phyloP scores from a whole-genome alignment of 2,329 filamentous ascomycete species.

The Colletotrichum limetticola region DNA sequence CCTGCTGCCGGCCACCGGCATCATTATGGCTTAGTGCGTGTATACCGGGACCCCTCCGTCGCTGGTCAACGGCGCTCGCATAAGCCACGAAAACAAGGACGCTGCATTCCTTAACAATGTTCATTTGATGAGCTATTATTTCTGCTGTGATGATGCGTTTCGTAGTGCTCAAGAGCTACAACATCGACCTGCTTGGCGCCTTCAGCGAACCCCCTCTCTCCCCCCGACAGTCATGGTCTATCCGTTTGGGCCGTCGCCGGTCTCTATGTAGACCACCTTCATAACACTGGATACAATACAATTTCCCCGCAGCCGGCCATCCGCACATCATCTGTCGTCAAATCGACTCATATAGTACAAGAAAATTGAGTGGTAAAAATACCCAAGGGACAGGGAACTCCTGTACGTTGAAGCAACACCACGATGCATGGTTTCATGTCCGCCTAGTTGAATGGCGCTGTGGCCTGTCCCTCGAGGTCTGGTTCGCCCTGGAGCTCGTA shows the following conservation, averaged over 20 bases:
- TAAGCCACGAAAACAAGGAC: not conserved
- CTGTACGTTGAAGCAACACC: constrained; percentile 17
- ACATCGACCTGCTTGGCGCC: constrained; percentile 3
- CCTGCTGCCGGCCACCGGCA: not conserved
- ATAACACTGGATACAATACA: constrained; percentile 30
- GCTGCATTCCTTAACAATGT: not conserved
- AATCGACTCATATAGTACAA: constrained; percentile 33
- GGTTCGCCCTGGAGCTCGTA: constrained; percentile 63
- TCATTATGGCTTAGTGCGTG: not conserved
- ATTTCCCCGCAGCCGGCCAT: constrained; percentile 14
- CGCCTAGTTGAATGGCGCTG: constrained; percentile 61
- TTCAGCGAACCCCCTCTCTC: not conserved
- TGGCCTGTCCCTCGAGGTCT: constrained; percentile 58
- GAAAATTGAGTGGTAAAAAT: constrained; percentile 9
- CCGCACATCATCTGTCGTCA: constrained; percentile 26
- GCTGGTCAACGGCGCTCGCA: not conserved
- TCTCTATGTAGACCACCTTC: constrained; percentile 26
- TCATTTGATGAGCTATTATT: constrained; percentile 27
- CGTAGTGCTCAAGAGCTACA: constrained; percentile 8
- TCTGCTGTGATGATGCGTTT: constrained; percentile 5
- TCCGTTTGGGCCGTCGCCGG: not conserved
- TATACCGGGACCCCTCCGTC: not conserved
- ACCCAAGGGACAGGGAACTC: constrained; percentile 2
- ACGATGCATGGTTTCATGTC: not conserved
- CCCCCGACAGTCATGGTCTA: not conserved